Evolutionary conservation across 148 eudicot species (phyloP).

Genomic region (Rhododendron simsii): DNA sequence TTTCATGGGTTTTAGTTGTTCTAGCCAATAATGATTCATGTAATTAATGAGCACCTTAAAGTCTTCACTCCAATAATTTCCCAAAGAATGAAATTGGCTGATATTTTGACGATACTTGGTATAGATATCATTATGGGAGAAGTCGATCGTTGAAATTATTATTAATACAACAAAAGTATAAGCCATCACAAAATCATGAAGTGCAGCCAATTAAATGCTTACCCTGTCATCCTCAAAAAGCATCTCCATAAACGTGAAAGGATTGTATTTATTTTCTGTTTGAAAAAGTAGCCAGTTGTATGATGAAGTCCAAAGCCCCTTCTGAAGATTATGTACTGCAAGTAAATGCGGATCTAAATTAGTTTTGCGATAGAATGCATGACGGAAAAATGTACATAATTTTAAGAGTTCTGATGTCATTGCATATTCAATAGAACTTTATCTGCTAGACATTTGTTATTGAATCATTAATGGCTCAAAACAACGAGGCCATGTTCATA

Average conservation of each 20-base stretch:
- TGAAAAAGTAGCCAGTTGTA: conserved; percentile 26
- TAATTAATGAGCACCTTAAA: not conserved
- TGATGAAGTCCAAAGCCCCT: conserved; percentile 39
- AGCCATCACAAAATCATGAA: not conserved
- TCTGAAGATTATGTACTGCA: conserved; percentile 36
- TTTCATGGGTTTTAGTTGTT: not conserved
- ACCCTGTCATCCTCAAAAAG: conserved; percentile 33
- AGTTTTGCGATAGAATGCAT: not conserved
- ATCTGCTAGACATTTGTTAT: not conserved
- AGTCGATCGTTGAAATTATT: too few relatives aligned
- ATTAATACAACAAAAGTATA: too few relatives aligned
- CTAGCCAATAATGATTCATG: not conserved
- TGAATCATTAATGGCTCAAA: not conserved
- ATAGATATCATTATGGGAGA: too few relatives aligned
- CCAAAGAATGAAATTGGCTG: not conserved
- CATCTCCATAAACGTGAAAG: conserved; percentile 29
- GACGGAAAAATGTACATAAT: not conserved
- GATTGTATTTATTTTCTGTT: conserved; percentile 28
- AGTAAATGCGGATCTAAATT: not conserved
- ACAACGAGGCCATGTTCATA: not conserved
- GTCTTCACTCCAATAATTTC: not conserved
- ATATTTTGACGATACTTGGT: too few relatives aligned
- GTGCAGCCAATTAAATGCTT: not conserved
- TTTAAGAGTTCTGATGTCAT: not conserved
- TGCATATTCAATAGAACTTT: not conserved